Percentiles rank a stretch among this genome's conserved stretches.
phyloP scores from a whole-genome alignment of 257 asterid species.

The Primulina tabacum region DNA sequence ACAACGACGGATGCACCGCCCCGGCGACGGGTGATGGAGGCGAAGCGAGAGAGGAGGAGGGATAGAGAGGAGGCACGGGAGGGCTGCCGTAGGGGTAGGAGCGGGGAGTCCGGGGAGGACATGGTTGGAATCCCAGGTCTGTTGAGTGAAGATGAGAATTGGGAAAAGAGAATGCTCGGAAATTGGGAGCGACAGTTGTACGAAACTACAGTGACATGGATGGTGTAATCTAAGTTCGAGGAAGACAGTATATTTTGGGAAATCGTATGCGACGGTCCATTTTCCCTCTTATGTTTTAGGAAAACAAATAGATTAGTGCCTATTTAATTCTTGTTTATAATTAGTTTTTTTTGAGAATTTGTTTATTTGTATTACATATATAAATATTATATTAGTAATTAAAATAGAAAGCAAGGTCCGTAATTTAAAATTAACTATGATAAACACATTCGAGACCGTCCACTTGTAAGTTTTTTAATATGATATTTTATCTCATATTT shows the following conservation, averaged over 20 bases:
- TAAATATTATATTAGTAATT: too few relatives aligned
- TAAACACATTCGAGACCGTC: too few relatives aligned
- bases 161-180: not conserved
- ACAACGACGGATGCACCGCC: constrained; percentile 75
- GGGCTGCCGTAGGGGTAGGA: constrained; percentile 56
- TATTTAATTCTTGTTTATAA: too few relatives aligned
- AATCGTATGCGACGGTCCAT: too few relatives aligned
- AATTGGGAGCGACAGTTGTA: not conserved
- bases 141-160: constrained; percentile 4
- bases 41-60: constrained; percentile 65
- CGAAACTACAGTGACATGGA: not conserved
- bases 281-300: too few relatives aligned
- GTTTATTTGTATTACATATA: too few relatives aligned
- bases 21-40: constrained; percentile 65
- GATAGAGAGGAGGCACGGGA: constrained; percentile 52
- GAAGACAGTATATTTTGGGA: not conserved
- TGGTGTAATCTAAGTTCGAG: not conserved
- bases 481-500: too few relatives aligned
- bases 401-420: too few relatives aligned
- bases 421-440: too few relatives aligned
- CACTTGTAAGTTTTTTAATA: too few relatives aligned
- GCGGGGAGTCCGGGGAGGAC: constrained; percentile 39
- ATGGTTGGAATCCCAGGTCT: constrained; percentile 11
- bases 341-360: too few relatives aligned
- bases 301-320: too few relatives aligned